Evolutionary conservation across 1,284 basidiomycete genomes (phyloP).

Genomic region (Schizophyllum commune): DNA sequence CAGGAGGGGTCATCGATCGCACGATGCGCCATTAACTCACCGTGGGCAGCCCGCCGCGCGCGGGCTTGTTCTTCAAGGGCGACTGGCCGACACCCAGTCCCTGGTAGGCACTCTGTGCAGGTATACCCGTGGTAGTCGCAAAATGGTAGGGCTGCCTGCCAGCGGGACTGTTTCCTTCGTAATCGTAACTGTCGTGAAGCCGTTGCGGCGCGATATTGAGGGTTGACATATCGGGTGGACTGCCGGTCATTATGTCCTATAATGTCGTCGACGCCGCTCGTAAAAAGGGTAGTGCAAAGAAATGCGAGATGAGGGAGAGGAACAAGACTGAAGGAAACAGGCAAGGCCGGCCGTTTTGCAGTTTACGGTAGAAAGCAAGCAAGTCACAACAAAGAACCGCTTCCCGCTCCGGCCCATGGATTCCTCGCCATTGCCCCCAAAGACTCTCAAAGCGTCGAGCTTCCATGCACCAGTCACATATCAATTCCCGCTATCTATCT

Average conservation of each 20-base stretch:
- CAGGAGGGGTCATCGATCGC: constrained; percentile 3
- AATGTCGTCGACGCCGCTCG: constrained; percentile 18
- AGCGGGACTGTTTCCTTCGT: constrained; percentile 45
- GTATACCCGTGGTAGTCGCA: constrained; percentile 57
- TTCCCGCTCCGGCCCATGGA: not conserved
- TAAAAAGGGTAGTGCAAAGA: constrained; percentile 24
- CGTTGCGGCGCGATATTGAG: constrained; percentile 70
- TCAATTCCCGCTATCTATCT: not conserved
- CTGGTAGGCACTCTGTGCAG: constrained; percentile 49
- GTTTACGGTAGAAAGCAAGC: not conserved
- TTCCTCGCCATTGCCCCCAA: not conserved
- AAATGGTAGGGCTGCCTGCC: constrained; percentile 61
- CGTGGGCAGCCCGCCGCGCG: constrained; percentile 56
- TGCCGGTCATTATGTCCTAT: constrained; percentile 58
- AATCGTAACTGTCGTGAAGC: constrained; percentile 80
- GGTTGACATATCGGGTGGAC: constrained; percentile 69
- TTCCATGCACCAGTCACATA: not conserved
- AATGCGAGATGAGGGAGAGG: constrained; percentile 13
- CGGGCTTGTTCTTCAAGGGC: constrained; percentile 65
- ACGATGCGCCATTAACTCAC: constrained; percentile 33
- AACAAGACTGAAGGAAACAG: not conserved
- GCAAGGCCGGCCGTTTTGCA: not conserved
- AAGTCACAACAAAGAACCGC: not conserved
- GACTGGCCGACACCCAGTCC: constrained; percentile 55
- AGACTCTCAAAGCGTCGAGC: not conserved